phyloP scores from a whole-genome alignment of 169 alveolate genomes.

The Cyclospora cayetanensis region DNA sequence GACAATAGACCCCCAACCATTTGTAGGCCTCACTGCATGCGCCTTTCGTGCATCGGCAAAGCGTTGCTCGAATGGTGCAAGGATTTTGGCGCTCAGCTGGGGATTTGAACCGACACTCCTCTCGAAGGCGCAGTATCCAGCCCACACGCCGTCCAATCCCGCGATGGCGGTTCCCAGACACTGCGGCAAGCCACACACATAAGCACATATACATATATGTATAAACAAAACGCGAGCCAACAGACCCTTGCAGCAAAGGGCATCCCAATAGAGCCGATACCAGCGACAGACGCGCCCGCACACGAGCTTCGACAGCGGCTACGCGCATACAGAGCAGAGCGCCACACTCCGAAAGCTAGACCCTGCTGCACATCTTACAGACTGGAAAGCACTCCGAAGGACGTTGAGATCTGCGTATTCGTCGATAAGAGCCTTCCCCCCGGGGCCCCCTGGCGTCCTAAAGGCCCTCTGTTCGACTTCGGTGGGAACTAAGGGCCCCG shows the following conservation, averaged over 20 bases:
- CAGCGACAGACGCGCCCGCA: too few relatives aligned
- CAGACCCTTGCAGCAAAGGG: too few relatives aligned
- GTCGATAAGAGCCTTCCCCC: background rate
- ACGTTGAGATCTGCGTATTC: constrained; percentile 23
- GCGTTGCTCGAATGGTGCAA: background rate
- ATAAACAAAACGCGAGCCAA: background rate
- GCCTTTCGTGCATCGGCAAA: constrained; percentile 8
- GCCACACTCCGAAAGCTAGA: background rate
- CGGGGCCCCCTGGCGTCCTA: constrained; percentile 10
- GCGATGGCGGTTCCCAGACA: constrained; percentile 43
- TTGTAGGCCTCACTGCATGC: background rate
- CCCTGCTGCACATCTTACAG: background rate
- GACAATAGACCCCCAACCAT: background rate
- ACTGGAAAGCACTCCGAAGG: constrained; percentile 34
- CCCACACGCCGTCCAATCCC: constrained; percentile 59
- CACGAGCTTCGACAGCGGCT: too few relatives aligned
- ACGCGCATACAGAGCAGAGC: too few relatives aligned
- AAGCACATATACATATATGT: background rate
- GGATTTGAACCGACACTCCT: background rate
- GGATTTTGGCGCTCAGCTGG: constrained; percentile 15
- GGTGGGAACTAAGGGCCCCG: background rate
- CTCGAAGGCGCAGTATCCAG: constrained; percentile 66
- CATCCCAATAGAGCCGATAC: too few relatives aligned
- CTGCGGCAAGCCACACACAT: background rate
- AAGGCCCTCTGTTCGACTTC: constrained; percentile 30